Percentiles rank a stretch among this genome's conserved stretches.
Evolutionary conservation across 1,284 basidiomycete genomes (phyloP).

Genomic region (Rhodotorula sp.): DNA sequence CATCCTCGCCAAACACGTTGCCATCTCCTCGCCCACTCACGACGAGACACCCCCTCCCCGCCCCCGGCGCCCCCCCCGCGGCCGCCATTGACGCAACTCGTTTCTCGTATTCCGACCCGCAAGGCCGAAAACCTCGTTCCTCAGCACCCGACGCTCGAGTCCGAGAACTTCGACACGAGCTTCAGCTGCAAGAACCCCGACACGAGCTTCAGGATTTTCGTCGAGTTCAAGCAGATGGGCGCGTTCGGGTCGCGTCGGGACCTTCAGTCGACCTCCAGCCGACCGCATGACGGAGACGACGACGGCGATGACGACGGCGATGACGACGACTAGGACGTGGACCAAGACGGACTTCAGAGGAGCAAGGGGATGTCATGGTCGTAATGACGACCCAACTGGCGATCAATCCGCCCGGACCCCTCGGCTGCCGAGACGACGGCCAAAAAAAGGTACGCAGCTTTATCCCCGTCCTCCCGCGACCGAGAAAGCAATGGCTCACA

Average conservation of each 20-base stretch:
- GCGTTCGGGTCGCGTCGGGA: slow-evolving; percentile 57
- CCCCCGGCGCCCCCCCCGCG: slow-evolving; percentile 85
- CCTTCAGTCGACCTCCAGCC: slow-evolving; percentile 57
- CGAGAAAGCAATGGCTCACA: too few relatives aligned
- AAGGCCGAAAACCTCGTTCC: slow-evolving; percentile 94
- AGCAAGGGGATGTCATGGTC: too few relatives aligned
- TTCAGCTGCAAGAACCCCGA: slow-evolving; percentile 75
- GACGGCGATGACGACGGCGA: slow-evolving; percentile 14
- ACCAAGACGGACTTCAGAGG: too few relatives aligned
- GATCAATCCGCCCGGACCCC: too few relatives aligned
- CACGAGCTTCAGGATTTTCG: slow-evolving; percentile 67
- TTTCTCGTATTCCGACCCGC: too few relatives aligned
- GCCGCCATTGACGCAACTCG: slow-evolving; percentile 88
- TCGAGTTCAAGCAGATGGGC: slow-evolving; percentile 71
- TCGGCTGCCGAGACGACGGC: too few relatives aligned
- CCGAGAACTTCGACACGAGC: too few relatives aligned
- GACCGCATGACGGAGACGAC: slow-evolving; percentile 26
- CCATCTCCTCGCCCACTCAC: slow-evolving; percentile 78
- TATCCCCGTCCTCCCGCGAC: too few relatives aligned
- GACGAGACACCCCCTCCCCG: slow-evolving; percentile 83
- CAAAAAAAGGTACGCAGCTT: too few relatives aligned
- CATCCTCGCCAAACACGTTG: slow-evolving; percentile 80
- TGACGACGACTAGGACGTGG: too few relatives aligned
- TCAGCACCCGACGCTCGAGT: slow-evolving; percentile 87
- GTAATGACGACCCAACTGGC: too few relatives aligned